A percentile compares a stretch with the other conserved stretches of the same genome.
These are phyloP conservation scores for Erodium chrysanthum DNA, from an alignment of 441 rosid genomes.

Conservation along the genomic window DNA sequence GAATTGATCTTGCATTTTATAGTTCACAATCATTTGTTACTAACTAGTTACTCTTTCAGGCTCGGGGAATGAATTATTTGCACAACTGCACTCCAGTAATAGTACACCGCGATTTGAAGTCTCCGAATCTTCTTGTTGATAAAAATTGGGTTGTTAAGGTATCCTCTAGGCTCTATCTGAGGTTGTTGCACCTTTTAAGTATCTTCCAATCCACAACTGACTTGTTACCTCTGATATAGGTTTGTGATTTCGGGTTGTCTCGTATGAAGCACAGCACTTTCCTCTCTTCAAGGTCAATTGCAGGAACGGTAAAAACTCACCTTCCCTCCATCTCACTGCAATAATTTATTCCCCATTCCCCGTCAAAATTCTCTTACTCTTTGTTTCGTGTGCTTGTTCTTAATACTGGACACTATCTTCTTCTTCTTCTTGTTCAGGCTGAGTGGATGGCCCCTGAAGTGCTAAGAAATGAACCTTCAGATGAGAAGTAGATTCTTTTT, in stretches of 20 bases:
- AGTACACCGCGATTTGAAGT: constrained; percentile 89
- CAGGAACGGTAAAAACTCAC: constrained; percentile 68
- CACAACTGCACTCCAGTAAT: constrained; percentile 77
- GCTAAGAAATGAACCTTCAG: constrained; percentile 86
- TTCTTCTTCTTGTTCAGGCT: constrained; percentile 54
- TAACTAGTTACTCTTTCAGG: constrained; percentile 36
- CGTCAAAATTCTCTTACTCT: neutral
- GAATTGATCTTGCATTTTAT: constrained; percentile 12
- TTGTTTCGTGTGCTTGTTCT: neutral
- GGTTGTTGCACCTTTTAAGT: constrained; percentile 46
- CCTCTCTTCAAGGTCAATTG: constrained; percentile 87
- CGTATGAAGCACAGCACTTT: constrained; percentile 55
- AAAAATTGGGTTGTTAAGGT: constrained; percentile 97
- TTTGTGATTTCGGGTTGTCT: constrained; percentile 83
- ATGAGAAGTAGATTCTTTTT: constrained; percentile 62
- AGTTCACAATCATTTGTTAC: neutral
- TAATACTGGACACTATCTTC: constrained; percentile 24
- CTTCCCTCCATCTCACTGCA: neutral
- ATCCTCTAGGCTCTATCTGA: constrained; percentile 9
- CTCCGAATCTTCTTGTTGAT: constrained; percentile 94
- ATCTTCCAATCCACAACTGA: constrained; percentile 15
- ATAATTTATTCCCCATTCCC: too few species aligned
- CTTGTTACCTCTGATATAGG: constrained; percentile 32
- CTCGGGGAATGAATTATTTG: constrained; percentile 96
- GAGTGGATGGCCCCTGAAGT: constrained; percentile 99